Percentiles rank a stretch among this genome's conserved stretches.
These are phyloP conservation scores for Aspergillus sp. DNA, from an alignment of 2,329 filamentous ascomycete species.

Conservation along the genomic window DNA sequence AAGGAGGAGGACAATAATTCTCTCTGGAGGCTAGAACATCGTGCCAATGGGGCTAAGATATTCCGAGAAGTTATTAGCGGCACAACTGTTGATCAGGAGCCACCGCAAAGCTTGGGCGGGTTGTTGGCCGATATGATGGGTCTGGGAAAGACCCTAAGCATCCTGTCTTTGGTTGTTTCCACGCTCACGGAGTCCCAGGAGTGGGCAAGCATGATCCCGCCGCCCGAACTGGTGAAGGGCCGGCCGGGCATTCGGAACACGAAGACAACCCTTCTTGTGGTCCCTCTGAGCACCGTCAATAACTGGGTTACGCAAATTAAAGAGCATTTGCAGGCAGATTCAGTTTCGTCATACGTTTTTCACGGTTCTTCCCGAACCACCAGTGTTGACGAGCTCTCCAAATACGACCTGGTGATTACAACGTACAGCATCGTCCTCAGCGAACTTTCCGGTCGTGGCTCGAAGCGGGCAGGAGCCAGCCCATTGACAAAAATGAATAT, in stretches of 20 bases:
- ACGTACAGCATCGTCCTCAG: conserved; percentile 87
- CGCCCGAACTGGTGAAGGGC: conserved; percentile 32
- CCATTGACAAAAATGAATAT: conserved; percentile 79
- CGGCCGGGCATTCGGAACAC: conserved; percentile 58
- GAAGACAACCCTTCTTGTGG: conserved; percentile 80
- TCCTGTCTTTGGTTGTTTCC: conserved; percentile 72
- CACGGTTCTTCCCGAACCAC: conserved; percentile 77
- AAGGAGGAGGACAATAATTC: conserved; percentile 66
- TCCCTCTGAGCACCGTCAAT: conserved; percentile 82
- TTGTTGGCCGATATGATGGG: conserved; percentile 87
- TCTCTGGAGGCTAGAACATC: conserved; percentile 70
- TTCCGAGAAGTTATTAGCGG: conserved; percentile 88
- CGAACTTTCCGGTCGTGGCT: conserved; percentile 67
- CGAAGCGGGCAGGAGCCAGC: conserved; percentile 54
- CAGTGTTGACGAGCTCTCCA: conserved; percentile 65
- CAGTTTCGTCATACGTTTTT: conserved; percentile 76
- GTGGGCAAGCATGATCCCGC: conserved; percentile 61
- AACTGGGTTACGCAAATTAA: conserved; percentile 96
- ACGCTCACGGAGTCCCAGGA: conserved; percentile 62
- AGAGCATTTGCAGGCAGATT: conserved; percentile 67
- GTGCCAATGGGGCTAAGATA: conserved; percentile 56
- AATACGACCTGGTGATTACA: conserved; percentile 83
- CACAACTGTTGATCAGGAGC: conserved; percentile 58
- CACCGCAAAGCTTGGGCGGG: conserved; percentile 68
- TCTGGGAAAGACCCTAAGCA: conserved; percentile 81